phyloP scores from a whole-genome alignment of 2,329 filamentous ascomycete species.

The Claviceps monticola region DNA sequence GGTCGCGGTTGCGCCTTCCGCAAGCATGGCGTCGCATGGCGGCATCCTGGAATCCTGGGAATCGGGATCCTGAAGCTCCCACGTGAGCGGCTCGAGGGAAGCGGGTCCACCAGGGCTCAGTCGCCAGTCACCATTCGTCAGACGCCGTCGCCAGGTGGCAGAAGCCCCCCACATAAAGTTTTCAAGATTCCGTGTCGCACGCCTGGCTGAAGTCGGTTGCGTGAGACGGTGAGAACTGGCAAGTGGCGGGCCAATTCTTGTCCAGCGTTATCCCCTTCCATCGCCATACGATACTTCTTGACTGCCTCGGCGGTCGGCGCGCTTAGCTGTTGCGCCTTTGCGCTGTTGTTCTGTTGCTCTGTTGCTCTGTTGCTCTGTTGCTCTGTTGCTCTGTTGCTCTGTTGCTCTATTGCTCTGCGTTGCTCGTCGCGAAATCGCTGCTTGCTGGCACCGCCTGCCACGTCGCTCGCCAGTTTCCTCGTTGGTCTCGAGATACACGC shows the following conservation, averaged over 20 bases:
- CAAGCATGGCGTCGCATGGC: neutral
- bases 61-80: neutral
- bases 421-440: neutral
- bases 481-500: neutral
- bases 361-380: neutral
- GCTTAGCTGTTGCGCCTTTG: neutral
- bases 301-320: conserved; percentile 6
- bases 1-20: too few species aligned
- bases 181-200: too few species aligned
- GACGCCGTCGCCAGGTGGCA: too few species aligned
- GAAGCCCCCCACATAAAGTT: neutral
- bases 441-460: neutral
- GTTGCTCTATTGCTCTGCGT: neutral
- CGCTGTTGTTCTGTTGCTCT: too few species aligned
- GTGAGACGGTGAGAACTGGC: neutral
- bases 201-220: too few species aligned
- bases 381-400: neutral
- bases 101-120: neutral
- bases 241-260: conserved; percentile 1
- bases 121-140: neutral
- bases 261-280: conserved; percentile 3
- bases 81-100: neutral
- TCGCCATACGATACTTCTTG: conserved; percentile 1
- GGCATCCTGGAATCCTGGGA: too few species aligned
- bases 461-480: neutral